Evolutionary conservation across 257 asterid genomes (phyloP).

Genomic region (Ehretia macrophylla): DNA sequence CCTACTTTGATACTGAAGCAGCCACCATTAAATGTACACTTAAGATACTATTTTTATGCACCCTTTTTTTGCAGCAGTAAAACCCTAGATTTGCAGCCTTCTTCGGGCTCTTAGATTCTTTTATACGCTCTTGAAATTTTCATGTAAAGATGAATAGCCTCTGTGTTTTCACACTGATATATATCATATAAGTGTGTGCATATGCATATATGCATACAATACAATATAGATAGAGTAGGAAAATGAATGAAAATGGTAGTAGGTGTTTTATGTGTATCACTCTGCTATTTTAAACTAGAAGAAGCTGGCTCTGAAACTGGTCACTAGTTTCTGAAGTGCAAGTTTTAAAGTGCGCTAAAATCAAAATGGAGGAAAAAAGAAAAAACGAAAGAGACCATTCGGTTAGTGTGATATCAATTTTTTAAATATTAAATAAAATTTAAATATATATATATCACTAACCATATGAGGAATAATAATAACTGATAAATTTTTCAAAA

Average conservation of each 20-base stretch:
- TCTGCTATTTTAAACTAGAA: neutral
- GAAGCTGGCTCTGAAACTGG: neutral
- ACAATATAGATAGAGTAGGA: no score
- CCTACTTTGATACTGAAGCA: slow-evolving; percentile 53
- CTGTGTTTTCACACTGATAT: neutral
- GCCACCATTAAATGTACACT: slow-evolving; percentile 28
- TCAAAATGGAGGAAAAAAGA: neutral
- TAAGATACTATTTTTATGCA: slow-evolving; percentile 12
- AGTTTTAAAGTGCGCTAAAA: no score
- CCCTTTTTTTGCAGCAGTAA: slow-evolving; percentile 45
- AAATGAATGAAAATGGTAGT: neutral
- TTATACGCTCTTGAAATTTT: neutral
- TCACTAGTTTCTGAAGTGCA: neutral
- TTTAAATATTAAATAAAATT: no score
- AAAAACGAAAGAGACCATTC: no score
- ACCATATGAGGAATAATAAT: no score
- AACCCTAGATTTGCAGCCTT: slow-evolving; percentile 46
- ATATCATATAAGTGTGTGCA: neutral
- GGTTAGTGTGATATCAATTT: no score
- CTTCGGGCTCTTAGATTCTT: slow-evolving; percentile 42
- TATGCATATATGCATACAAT: neutral
- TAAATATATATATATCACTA: no score
- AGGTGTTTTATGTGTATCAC: neutral
- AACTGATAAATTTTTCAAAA: no score
- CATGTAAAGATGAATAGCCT: neutral